Base-by-base conservation (phyloP, 306 rosid species). In the Mimosa pudica region DNA sequence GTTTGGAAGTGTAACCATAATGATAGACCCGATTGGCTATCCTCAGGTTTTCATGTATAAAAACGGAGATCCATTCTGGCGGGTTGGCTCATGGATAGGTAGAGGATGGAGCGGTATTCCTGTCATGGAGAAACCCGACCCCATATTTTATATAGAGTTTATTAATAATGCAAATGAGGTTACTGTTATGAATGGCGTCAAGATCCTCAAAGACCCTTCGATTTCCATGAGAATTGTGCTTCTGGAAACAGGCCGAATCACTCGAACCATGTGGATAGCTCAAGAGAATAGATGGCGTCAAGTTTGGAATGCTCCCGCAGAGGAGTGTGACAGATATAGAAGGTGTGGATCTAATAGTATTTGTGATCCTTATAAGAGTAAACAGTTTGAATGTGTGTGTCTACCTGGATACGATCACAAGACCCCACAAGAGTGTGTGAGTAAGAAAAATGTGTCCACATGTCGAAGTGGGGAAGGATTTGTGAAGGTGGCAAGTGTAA, bases 401-500 rank as follows among this genome's bases (percentile, higher is more conserved):
- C 48, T 86, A 9, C 89, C 87, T 0, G 89, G 85, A n/a, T 86
- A 54, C 5, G 83, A 77, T 42, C 77, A 87, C 1, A 83, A 10
- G 54, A 83, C 73, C 1, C 77, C 7, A 10, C 7, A 24, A 60
- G 98, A 95, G 79, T 93, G 98, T 52, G 75, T 80, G 36, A 85
- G 90, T 75, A 86, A 74, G 60, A 11, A 63, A 0, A 87, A 84
- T 11, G 85, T 17, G 24, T 86, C 88, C 17, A 89, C 89, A 75
- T 94, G 98, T 60, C 4, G 47, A 0, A 88, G 79, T 4, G 94
- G 96, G 1, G 98, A 92, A 44, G 96, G 96, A 42, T 94, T 94
- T 47, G 87, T 88, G 81, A 78, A 70, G 74, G 38, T 89, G 52
- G 14, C 58, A 12, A 72, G 48, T 54, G 88, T 89, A 74, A 90